Evolutionary conservation across 345 rosid genomes (phyloP).

Genomic region (Boechera stricta): DNA sequence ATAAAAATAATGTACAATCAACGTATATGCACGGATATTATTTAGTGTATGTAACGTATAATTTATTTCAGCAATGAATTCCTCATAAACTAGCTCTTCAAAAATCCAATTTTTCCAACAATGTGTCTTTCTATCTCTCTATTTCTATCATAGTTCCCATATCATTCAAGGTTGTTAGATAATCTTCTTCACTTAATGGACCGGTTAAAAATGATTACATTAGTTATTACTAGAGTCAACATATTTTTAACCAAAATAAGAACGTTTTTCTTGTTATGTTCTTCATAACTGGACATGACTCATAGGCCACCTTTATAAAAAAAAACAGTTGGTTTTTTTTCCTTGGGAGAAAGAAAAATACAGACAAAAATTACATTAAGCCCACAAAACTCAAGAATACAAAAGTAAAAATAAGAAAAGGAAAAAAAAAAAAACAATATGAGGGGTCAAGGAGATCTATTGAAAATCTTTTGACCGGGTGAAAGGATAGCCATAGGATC

Average conservation of each 20-base stretch:
- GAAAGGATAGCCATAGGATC: constrained; percentile 91
- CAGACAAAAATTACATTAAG: constrained; percentile 10
- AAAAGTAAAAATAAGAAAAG: not conserved
- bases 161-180: not conserved
- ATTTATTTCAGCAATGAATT: not conserved
- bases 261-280: constrained; percentile 5
- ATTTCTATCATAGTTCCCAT: not conserved
- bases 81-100: not conserved
- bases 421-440: not conserved
- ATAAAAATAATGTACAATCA: too few relatives aligned
- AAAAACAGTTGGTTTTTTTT: constrained; percentile 1
- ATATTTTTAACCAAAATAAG: not conserved
- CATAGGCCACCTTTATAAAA: constrained; percentile 1
- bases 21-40: too few relatives aligned
- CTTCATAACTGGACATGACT: constrained; percentile 29
- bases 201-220: not conserved
- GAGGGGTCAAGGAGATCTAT: constrained; percentile 46
- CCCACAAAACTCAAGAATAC: constrained; percentile 34
- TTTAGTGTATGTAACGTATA: too few relatives aligned
- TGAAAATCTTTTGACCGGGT: constrained; percentile 89
- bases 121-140: not conserved
- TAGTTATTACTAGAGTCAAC: not conserved
- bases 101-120: not conserved
- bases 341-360: constrained; percentile 14
- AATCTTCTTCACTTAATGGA: not conserved